These are phyloP conservation scores for Phlegmacium glaucopus DNA, from an alignment of 768 basidiomycete genomes.

Conservation along the genomic window DNA sequence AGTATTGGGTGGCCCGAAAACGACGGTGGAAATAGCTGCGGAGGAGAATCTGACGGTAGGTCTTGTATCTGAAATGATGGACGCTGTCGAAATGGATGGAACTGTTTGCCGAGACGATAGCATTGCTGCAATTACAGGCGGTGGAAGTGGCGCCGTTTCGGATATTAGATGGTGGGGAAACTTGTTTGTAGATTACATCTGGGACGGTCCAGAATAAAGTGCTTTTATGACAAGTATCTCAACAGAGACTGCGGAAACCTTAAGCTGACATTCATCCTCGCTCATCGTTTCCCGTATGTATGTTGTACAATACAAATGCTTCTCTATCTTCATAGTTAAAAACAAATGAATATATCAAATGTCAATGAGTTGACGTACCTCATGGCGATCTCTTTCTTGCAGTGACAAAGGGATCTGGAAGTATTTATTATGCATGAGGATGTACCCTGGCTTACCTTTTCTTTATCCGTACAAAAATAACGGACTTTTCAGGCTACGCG, in stretches of 20 bases:
- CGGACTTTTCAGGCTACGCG: no score
- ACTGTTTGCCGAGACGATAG: constrained; percentile 76
- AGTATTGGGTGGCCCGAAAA: constrained; percentile 45
- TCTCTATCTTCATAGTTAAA: no score
- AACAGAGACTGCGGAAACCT: no score
- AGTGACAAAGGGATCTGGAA: no score
- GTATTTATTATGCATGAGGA: no score
- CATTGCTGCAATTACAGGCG: constrained; percentile 32
- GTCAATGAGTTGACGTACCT: no score
- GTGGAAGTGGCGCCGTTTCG: constrained; percentile 43
- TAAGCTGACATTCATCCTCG: no score
- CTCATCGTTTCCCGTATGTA: no score
- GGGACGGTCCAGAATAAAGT: constrained; percentile 59
- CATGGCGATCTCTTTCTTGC: no score
- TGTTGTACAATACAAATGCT: no score
- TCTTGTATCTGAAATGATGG: constrained; percentile 75
- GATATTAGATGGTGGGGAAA: constrained; percentile 77
- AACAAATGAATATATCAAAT: no score
- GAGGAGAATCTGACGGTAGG: constrained; percentile 72
- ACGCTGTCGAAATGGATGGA: constrained; percentile 66
- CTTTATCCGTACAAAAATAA: not conserved
- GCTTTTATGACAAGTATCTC: not conserved
- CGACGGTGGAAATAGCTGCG: constrained; percentile 65
- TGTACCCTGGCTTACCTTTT: no score
- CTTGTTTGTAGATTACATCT: constrained; percentile 60